Conservation (phyloP, 2,329 filamentous ascomycete species). For the Tolypocladium inflatum region DNA sequence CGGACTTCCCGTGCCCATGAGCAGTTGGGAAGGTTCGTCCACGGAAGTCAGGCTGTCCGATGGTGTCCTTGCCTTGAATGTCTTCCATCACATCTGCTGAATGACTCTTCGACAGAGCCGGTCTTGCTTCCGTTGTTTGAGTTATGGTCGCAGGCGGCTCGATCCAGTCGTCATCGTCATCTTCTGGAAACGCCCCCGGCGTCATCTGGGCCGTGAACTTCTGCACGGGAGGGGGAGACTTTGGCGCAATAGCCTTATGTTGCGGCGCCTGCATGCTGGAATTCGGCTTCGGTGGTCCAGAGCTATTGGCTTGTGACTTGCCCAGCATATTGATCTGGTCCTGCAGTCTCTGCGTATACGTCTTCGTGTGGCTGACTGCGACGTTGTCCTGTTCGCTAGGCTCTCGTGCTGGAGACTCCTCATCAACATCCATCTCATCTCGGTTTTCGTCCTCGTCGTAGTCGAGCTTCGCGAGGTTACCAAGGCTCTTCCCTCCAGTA, state of each 20-base stretch:
- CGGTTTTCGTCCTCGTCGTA: conserved; percentile 33
- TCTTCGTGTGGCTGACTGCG: conserved; percentile 57
- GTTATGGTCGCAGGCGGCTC: conserved; percentile 33
- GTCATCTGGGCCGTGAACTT: conserved; percentile 30
- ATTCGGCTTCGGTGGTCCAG: conserved; percentile 37
- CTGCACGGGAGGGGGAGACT: conserved; percentile 16
- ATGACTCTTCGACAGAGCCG: conserved; percentile 48
- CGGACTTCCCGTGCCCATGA: conserved; percentile 45
- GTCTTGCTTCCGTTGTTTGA: conserved; percentile 27
- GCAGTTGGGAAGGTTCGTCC: conserved; percentile 3
- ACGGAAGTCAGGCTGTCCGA: conserved; percentile 31
- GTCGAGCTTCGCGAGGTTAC: conserved; percentile 35
- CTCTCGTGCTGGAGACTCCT: conserved; percentile 21
- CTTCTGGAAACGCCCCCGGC: conserved; percentile 51
- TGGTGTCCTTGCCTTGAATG: conserved; percentile 37
- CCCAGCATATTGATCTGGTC: conserved; percentile 77
- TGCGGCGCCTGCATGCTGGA: conserved; percentile 22
- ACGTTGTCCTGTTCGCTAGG: conserved; percentile 35
- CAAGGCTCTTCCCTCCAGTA: conserved; percentile 65
- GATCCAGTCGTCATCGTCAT: conserved; percentile 54
- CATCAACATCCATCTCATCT: conserved; percentile 45
- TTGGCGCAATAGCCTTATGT: conserved; percentile 19
- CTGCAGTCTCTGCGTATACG: conserved; percentile 86
- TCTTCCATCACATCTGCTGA: conserved; percentile 53
- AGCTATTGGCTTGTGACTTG: conserved; percentile 41